Conservation (phyloP, 257 asterid species). For the Solanum ossicruentum region DNA sequence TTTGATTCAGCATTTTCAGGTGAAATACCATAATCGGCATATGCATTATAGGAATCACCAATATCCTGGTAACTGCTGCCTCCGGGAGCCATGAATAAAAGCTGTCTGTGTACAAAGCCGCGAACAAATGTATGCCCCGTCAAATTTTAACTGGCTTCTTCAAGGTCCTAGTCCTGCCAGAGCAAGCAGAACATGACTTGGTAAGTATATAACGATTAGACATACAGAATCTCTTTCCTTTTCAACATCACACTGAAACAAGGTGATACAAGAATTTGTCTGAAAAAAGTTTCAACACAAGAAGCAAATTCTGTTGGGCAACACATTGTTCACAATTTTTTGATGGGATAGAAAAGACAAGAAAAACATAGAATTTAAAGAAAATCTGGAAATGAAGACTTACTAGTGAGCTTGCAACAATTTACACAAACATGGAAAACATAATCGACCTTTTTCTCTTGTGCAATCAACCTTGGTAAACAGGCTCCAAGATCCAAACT, state of each 20-base stretch:
- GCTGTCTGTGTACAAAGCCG: constrained; percentile 2
- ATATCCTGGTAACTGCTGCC: constrained; percentile 25
- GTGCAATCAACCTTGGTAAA: not conserved
- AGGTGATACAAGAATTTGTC: not conserved
- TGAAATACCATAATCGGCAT: constrained; percentile 25
- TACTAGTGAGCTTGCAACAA: not conserved
- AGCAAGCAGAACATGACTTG: not conserved
- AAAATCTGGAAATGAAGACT: not conserved
- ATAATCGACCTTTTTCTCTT: not conserved
- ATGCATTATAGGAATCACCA: constrained; percentile 15
- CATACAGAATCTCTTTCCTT: not conserved
- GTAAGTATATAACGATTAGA: not conserved
- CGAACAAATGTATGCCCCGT: not conserved
- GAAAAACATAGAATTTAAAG: not conserved
- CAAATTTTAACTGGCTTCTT: not conserved
- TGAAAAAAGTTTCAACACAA: not conserved
- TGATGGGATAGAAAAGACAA: not conserved
- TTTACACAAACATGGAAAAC: not conserved
- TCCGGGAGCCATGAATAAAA: constrained; percentile 36
- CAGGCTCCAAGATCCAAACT: not conserved
- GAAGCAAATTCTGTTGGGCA: not conserved
- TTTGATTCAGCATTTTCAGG: constrained; percentile 32
- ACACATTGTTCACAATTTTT: not conserved
- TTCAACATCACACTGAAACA: not conserved
- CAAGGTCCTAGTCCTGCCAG: not conserved